phyloP scores from a whole-genome alignment of 208 protist species.

The Trypanosoma boissoni region DNA sequence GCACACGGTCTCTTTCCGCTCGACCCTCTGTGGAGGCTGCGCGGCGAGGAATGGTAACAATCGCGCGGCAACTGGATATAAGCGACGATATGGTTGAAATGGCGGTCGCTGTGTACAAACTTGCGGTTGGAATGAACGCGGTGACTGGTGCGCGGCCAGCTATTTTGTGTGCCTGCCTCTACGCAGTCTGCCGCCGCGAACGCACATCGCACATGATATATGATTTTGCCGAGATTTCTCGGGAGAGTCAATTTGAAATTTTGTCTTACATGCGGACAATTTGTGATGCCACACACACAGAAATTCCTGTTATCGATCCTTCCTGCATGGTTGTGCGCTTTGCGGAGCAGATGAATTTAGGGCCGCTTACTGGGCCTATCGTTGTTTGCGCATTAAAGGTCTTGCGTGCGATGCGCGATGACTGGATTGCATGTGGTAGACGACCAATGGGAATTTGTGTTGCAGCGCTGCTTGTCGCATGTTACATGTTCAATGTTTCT shows the following conservation, averaged over 20 bases:
- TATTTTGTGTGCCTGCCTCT: constrained; percentile 85
- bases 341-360: constrained; percentile 83
- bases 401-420: constrained; percentile 83
- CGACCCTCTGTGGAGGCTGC: constrained; percentile 77
- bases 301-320: constrained; percentile 83
- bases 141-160: constrained; percentile 65
- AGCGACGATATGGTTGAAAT: constrained; percentile 73
- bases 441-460: constrained; percentile 89
- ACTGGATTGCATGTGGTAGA: constrained; percentile 90
- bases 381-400: constrained; percentile 87
- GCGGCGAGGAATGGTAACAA: constrained; percentile 71
- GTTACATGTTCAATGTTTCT: constrained; percentile 80
- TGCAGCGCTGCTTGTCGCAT: constrained; percentile 83
- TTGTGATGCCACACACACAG: constrained; percentile 73
- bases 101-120: constrained; percentile 79
- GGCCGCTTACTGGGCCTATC: constrained; percentile 53
- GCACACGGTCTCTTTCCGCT: constrained; percentile 15
- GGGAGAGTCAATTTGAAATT: constrained; percentile 62
- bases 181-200: constrained; percentile 79
- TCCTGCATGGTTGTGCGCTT: constrained; percentile 85
- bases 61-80: constrained; percentile 75
- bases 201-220: constrained; percentile 87
- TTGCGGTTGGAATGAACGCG: constrained; percentile 63
- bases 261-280: constrained; percentile 74
- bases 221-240: constrained; percentile 71